A percentile compares a stretch with the other conserved stretches of the same genome.
Conservation (phyloP, 441 rosid genomes). For the Erodium trifolium region DNA sequence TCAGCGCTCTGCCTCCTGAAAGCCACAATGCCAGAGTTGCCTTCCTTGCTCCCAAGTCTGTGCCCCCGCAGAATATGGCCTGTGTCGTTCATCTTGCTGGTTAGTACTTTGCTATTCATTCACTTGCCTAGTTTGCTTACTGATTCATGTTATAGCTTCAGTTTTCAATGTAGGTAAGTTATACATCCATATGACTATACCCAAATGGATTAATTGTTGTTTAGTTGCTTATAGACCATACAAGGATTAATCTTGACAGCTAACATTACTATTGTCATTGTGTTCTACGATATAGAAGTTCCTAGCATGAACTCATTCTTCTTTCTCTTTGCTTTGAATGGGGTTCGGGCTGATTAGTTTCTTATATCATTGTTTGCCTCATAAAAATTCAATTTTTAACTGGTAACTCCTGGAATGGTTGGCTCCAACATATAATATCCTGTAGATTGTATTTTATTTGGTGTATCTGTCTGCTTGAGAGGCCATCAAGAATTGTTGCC, state of each 20-base stretch:
- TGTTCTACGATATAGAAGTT: background rate
- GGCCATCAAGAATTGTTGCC: too few relatives aligned
- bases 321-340: background rate
- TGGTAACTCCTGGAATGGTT: background rate
- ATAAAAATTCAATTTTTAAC: background rate
- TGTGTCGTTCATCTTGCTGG: conserved; percentile 99
- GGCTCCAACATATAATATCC: background rate
- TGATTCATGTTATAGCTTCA: background rate
- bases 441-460: background rate
- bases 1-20: conserved; percentile 84
- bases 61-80: conserved; percentile 76
- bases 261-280: background rate
- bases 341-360: background rate
- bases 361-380: background rate
- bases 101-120: conserved; percentile 20
- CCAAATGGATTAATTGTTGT: background rate
- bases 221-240: background rate
- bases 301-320: background rate
- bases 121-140: background rate
- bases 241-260: conserved; percentile 1
- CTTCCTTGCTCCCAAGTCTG: conserved; percentile 66
- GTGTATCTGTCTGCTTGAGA: background rate
- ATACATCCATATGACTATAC: background rate
- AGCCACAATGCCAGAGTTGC: conserved; percentile 77
- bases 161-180: background rate